Conservation (phyloP, 2,329 filamentous ascomycete genomes). For the Aureobasidium musti region DNA sequence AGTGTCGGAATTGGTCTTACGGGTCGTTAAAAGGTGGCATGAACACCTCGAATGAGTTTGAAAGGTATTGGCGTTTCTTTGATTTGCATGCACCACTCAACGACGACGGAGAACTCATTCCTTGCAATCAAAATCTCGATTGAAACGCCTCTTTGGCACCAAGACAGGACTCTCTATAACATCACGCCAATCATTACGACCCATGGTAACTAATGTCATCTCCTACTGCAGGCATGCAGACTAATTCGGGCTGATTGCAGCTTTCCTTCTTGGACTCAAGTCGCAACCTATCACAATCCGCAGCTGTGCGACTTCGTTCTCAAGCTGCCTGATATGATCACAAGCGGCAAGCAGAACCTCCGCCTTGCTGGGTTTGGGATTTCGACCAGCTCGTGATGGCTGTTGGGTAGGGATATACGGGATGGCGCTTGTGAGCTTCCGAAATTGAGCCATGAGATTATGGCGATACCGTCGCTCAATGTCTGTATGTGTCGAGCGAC, state of each 20-base stretch:
- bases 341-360: slow-evolving; percentile 8
- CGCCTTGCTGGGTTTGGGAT: slow-evolving; percentile 12
- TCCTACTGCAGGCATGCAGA: too few species aligned
- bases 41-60: too few species aligned
- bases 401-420: neutral
- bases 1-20: too few species aligned
- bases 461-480: slow-evolving; percentile 20
- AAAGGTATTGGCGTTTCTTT: too few species aligned
- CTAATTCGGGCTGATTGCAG: neutral
- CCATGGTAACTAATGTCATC: too few species aligned
- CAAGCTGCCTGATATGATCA: slow-evolving; percentile 11
- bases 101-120: too few species aligned
- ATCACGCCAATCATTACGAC: too few species aligned
- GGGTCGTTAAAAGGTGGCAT: too few species aligned
- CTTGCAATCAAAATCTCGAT: too few species aligned
- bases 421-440: neutral
- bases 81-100: too few species aligned
- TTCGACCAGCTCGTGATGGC: slow-evolving; percentile 1
- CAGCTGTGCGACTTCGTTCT: neutral
- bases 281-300: neutral
- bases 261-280: neutral
- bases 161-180: too few species aligned
- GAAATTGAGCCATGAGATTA: slow-evolving; percentile 4
- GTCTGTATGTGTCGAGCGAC: neutral
- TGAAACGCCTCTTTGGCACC: too few species aligned